Conservation (phyloP, 139 green algal genomes). For the Picochlorum costavermella region DNA sequence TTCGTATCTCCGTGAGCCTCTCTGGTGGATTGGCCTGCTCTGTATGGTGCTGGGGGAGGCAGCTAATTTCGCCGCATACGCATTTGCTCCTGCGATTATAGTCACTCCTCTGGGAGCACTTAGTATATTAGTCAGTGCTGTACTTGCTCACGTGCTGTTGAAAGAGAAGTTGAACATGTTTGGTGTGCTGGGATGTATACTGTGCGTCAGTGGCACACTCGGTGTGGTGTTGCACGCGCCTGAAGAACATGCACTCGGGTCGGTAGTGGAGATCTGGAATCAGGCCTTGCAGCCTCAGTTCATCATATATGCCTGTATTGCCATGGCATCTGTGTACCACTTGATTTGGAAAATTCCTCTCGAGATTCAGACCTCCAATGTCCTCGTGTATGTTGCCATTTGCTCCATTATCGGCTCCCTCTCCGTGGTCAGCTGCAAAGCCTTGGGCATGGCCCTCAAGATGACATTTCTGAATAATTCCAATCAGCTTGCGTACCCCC, state of each 20-base stretch:
- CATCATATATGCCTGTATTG: conserved; percentile 61
- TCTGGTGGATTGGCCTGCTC: conserved; percentile 93
- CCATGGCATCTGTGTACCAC: conserved; percentile 44
- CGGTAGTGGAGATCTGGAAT: conserved; percentile 72
- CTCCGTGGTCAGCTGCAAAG: conserved; percentile 94
- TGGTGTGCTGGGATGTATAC: conserved; percentile 81
- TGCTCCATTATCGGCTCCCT: conserved; percentile 89
- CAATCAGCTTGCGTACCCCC: conserved; percentile 77
- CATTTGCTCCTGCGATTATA: conserved; percentile 90
- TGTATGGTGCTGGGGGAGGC: conserved; percentile 88
- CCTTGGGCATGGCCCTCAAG: conserved; percentile 91
- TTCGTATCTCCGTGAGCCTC: conserved; percentile 82
- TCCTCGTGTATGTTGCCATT: conserved; percentile 93
- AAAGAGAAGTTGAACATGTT: conserved; percentile 88
- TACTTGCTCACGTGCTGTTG: conserved; percentile 86
- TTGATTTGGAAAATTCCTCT: conserved; percentile 55
- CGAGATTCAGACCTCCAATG: conserved; percentile 55
- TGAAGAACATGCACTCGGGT: conserved; percentile 60
- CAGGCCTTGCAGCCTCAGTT: conserved; percentile 87
- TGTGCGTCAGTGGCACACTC: conserved; percentile 84
- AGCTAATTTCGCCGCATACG: conserved; percentile 95
- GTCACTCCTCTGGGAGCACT: conserved; percentile 87
- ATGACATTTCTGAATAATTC: conserved; percentile 77
- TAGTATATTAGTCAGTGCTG: conserved; percentile 84
- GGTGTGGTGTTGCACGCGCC: conserved; percentile 91